A percentile compares a stretch with the other conserved stretches of the same genome.
Evolutionary conservation across 805 yeast species (phyloP).

Genomic region (Candida yuanshanica): DNA sequence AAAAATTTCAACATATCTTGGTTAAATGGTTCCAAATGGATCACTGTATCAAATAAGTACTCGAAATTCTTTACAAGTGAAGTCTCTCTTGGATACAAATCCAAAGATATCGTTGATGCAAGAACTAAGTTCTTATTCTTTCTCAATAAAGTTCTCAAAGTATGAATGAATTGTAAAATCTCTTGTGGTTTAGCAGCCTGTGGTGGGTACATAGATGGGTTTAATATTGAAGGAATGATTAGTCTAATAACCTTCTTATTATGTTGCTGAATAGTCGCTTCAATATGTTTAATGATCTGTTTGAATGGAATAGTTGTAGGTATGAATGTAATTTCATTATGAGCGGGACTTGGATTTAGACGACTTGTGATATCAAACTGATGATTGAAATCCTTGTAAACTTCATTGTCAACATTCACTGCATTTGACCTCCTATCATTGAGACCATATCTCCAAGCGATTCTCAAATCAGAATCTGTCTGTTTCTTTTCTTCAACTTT

Average conservation of each 20-base stretch:
- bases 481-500: slow-evolving; percentile 1
- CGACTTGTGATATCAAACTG: slow-evolving; percentile 76
- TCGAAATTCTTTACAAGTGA: slow-evolving; percentile 49
- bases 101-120: slow-evolving; percentile 54
- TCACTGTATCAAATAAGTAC: slow-evolving; percentile 54
- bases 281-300: slow-evolving; percentile 36
- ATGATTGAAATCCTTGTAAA: slow-evolving; percentile 49
- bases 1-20: slow-evolving; percentile 62
- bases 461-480: slow-evolving; percentile 51
- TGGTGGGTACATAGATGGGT: slow-evolving; percentile 70
- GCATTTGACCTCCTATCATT: slow-evolving; percentile 29
- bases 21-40: slow-evolving; percentile 77
- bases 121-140: slow-evolving; percentile 41
- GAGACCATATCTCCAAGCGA: slow-evolving; percentile 90
- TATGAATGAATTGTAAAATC: slow-evolving; percentile 56
- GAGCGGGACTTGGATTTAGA: slow-evolving; percentile 58
- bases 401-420: slow-evolving; percentile 23
- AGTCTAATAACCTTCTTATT: slow-evolving; percentile 52
- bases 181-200: slow-evolving; percentile 37
- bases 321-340: slow-evolving; percentile 55
- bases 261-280: slow-evolving; percentile 36
- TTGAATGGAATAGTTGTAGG: slow-evolving; percentile 29
- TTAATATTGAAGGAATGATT: slow-evolving; percentile 69
- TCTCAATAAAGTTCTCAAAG: slow-evolving; percentile 48
- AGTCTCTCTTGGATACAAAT: slow-evolving; percentile 53